Evolutionary conservation across 2,329 filamentous ascomycete species (phyloP).

Genomic region (Tolypocladium cylindrosporum): DNA sequence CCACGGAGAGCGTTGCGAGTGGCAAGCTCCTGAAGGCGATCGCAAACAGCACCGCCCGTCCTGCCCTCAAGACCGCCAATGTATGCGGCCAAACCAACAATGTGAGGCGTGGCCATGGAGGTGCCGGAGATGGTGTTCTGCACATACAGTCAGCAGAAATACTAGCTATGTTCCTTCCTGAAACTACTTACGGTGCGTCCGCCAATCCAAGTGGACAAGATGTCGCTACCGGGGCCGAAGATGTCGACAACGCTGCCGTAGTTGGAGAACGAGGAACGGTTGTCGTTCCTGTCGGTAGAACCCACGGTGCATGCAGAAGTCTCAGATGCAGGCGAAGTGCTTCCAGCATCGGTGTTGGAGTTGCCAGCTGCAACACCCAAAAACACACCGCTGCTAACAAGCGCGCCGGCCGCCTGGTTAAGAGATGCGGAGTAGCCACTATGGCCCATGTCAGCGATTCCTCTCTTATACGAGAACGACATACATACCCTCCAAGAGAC

Average conservation of each 20-base stretch:
- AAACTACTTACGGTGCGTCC: constrained; percentile 18
- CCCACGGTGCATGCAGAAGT: constrained; percentile 10
- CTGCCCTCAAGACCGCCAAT: constrained; percentile 22
- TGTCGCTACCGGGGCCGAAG: constrained; percentile 32
- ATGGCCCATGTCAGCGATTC: no score
- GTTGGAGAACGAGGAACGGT: constrained; percentile 32
- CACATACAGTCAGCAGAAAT: background rate
- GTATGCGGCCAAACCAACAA: constrained; percentile 8
- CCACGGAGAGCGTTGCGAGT: constrained; percentile 22
- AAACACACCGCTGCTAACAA: constrained; percentile 32
- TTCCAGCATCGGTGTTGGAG: constrained; percentile 5
- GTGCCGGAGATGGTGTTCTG: constrained; percentile 25
- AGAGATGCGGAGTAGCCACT: constrained; percentile 29
- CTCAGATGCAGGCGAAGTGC: constrained; percentile 12
- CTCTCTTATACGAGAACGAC: no score
- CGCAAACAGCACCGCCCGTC: constrained; percentile 19
- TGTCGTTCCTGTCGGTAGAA: constrained; percentile 14
- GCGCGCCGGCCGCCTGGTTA: constrained; percentile 34
- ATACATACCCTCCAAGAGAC: constrained; percentile 28
- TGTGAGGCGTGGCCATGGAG: constrained; percentile 12
- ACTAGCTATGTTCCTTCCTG: background rate
- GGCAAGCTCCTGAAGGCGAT: constrained; percentile 16
- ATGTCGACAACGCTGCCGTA: constrained; percentile 32
- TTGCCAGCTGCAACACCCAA: constrained; percentile 43
- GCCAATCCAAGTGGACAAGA: constrained; percentile 34